phyloP scores from a whole-genome alignment of 345 rosid genomes.

The Eutrema japonicum region DNA sequence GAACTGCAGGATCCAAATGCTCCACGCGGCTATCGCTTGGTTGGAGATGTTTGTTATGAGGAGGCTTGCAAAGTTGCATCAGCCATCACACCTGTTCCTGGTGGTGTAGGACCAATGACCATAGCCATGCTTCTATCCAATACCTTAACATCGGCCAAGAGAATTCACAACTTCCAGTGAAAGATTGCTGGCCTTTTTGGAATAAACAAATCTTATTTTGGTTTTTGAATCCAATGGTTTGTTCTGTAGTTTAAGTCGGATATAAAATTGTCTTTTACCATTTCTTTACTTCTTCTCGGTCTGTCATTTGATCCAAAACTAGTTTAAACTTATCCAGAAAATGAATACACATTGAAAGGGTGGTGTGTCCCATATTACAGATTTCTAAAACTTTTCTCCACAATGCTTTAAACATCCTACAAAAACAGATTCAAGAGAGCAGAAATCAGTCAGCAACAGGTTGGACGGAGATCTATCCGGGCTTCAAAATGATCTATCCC shows the following conservation, averaged over 20 bases:
- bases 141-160: constrained; percentile 65
- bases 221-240: no score
- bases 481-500: constrained; percentile 80
- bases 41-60: constrained; percentile 83
- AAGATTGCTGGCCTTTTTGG: no score
- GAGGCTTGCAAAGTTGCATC: constrained; percentile 78
- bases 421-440: constrained; percentile 7
- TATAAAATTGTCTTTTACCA: not conserved
- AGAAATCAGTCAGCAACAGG: constrained; percentile 24
- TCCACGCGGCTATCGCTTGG: constrained; percentile 68
- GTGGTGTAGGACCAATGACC: constrained; percentile 96
- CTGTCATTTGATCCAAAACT: not conserved
- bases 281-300: not conserved
- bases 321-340: not conserved
- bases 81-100: constrained; percentile 83
- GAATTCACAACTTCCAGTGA: constrained; percentile 55
- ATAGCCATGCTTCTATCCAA: constrained; percentile 88
- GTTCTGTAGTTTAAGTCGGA: not conserved
- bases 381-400: not conserved
- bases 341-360: constrained; percentile 2
- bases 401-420: not conserved
- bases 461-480: constrained; percentile 58
- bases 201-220: no score
- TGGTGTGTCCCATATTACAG: constrained; percentile 9
- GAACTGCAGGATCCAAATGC: constrained; percentile 57